Base-by-base conservation (phyloP, 129 eudicot species). In the Erigeron canadensis region DNA sequence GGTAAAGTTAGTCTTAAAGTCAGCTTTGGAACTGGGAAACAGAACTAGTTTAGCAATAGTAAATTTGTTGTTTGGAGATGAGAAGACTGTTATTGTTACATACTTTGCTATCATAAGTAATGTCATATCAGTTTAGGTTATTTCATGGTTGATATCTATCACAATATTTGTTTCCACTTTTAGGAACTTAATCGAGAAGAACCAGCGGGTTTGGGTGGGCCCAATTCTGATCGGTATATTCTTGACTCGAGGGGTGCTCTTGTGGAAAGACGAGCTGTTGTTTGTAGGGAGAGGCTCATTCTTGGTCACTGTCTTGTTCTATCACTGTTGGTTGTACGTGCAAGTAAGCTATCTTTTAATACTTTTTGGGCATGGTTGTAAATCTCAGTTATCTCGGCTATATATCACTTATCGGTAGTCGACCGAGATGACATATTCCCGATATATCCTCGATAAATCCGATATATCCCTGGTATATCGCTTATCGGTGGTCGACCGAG, bases 111-210 rank as follows among this genome's bases (percentile, higher is more conserved):
- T 45, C 39, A 34, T 47, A 72, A 37, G 50, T 19, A 43, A 61
- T 62, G 22, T 43, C 17, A 28, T 28, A 28, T 28, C 68, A 34
- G 69, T 46, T 62, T 37, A 53, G 48, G 47, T 46, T 56, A n/a
- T 10, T 48, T 70, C 12, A 37, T 62, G 62, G 71, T 54, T 28
- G 50, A n/a, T 69, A 22, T 38, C 22, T 7, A 15, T 62, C 9
- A 47, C 43, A 51, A 75, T 63, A 41, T 39, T 63, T 11, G 22
- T 84, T 6, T 38, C 56, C 54, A 15, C 60, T 61, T 71, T 1
- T 85, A 95, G 99, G 99, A 90, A 70, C 91, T 95, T 22, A 87
- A 86, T 71, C 87, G 96, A 70, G 97, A 88, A 80, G 99, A 95
- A 58, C 89, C 99, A 71, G 86, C 88, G 69, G 99, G 99, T 16